Evolutionary conservation across 2,329 filamentous ascomycete genomes (phyloP).

Genomic region (Verticillium albo-atrum): DNA sequence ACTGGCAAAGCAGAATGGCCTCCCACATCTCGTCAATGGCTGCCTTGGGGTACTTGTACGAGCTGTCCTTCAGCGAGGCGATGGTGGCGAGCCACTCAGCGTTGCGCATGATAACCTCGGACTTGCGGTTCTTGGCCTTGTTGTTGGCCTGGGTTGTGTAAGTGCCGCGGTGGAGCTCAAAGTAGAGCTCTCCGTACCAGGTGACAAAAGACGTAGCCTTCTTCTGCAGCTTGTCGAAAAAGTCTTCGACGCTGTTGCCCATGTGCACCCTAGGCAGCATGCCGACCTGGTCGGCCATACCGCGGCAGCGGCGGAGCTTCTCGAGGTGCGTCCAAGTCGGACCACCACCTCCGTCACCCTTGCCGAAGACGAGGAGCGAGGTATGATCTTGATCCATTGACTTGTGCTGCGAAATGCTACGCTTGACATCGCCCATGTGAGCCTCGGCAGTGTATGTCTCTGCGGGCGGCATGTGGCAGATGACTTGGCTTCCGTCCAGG

Average conservation of each 20-base stretch:
- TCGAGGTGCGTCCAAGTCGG: conserved; percentile 93
- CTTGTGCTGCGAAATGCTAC: conserved; percentile 89
- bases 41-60: conserved; percentile 87
- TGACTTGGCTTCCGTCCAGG: conserved; percentile 90
- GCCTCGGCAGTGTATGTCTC: conserved; percentile 96
- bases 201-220: conserved; percentile 79
- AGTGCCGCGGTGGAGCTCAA: conserved; percentile 93
- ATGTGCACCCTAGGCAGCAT: conserved; percentile 82
- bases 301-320: conserved; percentile 88
- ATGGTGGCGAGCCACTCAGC: conserved; percentile 85
- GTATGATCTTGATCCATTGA: conserved; percentile 90
- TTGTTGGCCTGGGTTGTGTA: conserved; percentile 98
- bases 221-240: conserved; percentile 80
- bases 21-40: conserved; percentile 98
- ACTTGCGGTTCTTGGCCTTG: conserved; percentile 86
- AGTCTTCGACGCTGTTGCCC: conserved; percentile 87
- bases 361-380: conserved; percentile 89
- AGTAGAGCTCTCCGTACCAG: conserved; percentile 98
- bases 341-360: conserved; percentile 92
- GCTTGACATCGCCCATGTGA: conserved; percentile 88
- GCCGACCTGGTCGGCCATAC: conserved; percentile 82
- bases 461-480: conserved; percentile 94
- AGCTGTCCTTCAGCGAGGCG: conserved; percentile 66
- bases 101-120: conserved; percentile 81
- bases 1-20: conserved; percentile 84